Conservation (phyloP, 1,284 basidiomycete species). For the Anthracocystis panici-leucophaei region DNA sequence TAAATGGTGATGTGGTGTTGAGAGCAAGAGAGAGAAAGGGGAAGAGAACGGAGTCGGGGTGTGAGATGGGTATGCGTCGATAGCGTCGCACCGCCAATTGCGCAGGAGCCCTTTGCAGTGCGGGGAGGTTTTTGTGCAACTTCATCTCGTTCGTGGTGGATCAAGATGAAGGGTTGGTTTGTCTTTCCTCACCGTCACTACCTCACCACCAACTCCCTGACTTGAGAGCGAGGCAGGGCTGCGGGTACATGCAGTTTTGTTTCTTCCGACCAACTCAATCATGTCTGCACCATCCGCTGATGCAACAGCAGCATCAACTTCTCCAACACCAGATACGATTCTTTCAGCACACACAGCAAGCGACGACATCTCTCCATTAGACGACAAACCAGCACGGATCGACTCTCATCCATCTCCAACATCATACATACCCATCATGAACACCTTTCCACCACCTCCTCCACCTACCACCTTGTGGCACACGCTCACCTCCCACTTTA, state of each 20-base stretch:
- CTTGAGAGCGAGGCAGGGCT: too few relatives aligned
- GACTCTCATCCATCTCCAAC: not conserved
- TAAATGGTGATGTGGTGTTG: too few relatives aligned
- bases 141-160: too few relatives aligned
- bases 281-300: not conserved
- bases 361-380: not conserved
- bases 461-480: not conserved
- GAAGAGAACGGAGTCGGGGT: too few relatives aligned
- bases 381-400: not conserved
- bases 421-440: not conserved
- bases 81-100: too few relatives aligned
- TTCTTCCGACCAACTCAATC: not conserved
- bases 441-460: not conserved
- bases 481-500: not conserved
- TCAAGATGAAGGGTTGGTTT: too few relatives aligned
- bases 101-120: too few relatives aligned
- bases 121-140: too few relatives aligned
- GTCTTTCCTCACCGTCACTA: too few relatives aligned
- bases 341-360: not conserved
- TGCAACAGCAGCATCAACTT: not conserved
- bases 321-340: not conserved
- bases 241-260: not conserved
- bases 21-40: too few relatives aligned
- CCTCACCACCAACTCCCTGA: too few relatives aligned
- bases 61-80: too few relatives aligned